Conservation (phyloP, 2,329 filamentous ascomycete genomes). For the Samsoniella hepiali region DNA sequence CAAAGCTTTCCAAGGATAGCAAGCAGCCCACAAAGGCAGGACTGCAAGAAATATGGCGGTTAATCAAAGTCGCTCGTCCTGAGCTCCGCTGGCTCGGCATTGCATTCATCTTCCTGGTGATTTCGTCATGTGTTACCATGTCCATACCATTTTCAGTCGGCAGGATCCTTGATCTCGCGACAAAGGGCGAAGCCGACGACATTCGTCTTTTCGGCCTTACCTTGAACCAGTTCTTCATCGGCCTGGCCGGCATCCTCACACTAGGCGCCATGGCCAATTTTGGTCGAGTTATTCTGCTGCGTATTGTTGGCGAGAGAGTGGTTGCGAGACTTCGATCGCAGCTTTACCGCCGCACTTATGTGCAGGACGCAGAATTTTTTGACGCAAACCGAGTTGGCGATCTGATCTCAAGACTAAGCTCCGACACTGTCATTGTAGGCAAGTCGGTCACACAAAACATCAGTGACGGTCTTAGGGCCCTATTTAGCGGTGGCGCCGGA, state of each 20-base stretch:
- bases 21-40: constrained; percentile 58
- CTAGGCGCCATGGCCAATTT: constrained; percentile 89
- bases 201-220: constrained; percentile 77
- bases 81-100: constrained; percentile 73
- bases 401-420: constrained; percentile 89
- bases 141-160: constrained; percentile 95
- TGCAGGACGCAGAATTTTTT: constrained; percentile 99
- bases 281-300: constrained; percentile 84
- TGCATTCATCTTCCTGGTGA: constrained; percentile 80
- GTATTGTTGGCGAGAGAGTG: constrained; percentile 92
- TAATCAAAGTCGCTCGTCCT: constrained; percentile 85
- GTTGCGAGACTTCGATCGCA: constrained; percentile 85
- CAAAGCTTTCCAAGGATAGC: constrained; percentile 81
- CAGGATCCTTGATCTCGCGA: constrained; percentile 89
- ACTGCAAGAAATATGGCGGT: constrained; percentile 73
- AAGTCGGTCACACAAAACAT: constrained; percentile 98
- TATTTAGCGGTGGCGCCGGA: constrained; percentile 87
- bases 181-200: constrained; percentile 64
- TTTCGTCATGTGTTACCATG: constrained; percentile 93
- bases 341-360: constrained; percentile 85
- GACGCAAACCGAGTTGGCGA: constrained; percentile 97
- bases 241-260: constrained; percentile 71
- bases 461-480: constrained; percentile 86
- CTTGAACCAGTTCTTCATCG: constrained; percentile 83
- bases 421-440: constrained; percentile 95